Evolutionary conservation across 164 flowering plant genomes (phyloP).

Genomic region (Dillenia turbinata): DNA sequence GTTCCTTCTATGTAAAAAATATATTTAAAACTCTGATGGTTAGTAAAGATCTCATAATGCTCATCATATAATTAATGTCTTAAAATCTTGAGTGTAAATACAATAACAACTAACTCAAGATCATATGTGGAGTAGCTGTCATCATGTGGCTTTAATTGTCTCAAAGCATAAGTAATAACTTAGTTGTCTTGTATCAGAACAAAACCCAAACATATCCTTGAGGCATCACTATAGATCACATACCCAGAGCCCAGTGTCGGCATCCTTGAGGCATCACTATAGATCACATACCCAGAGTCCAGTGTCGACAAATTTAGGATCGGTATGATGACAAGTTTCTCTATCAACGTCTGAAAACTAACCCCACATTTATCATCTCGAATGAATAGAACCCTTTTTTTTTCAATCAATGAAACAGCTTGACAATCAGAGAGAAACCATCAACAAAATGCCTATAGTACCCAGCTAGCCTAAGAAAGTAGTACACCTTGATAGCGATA

Average conservation of each 20-base stretch:
- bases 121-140: too few species aligned
- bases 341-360: neutral
- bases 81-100: too few species aligned
- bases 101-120: too few species aligned
- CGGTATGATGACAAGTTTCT: neutral
- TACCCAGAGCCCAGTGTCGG: neutral
- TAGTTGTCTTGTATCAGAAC: neutral
- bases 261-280: slow-evolving; percentile 1
- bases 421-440: neutral
- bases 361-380: neutral
- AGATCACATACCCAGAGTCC: neutral
- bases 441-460: neutral
- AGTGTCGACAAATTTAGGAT: slow-evolving; percentile 3
- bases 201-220: neutral
- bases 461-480: neutral
- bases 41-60: too few species aligned
- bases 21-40: too few species aligned
- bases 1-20: too few species aligned
- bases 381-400: neutral
- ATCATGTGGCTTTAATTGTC: neutral
- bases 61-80: too few species aligned
- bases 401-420: neutral
- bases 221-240: slow-evolving; percentile 2
- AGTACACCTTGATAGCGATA: neutral
- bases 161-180: neutral